Evolutionary conservation across 495 filamentous ascomycete genomes (phyloP), one percentile per base, ranked within the genome.

Genomic region (Penicillium coffeae): DNA sequence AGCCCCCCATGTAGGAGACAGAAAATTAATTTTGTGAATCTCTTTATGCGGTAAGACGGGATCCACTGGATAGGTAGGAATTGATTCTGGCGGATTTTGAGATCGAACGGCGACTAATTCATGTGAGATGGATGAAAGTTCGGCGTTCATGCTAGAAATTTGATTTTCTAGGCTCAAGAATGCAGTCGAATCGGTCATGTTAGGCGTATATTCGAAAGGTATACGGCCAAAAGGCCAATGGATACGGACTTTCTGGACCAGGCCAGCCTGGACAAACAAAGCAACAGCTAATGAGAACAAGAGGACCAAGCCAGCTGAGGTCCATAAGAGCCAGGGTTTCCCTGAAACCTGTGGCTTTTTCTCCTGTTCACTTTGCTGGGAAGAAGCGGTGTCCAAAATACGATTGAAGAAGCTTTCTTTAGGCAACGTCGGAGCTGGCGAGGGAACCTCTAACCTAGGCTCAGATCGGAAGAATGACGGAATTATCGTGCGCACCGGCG

Each of bases 61-160:
- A 4, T 49, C 45, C 8, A 34, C 13, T 14, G 52, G 40, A 16
- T 56, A 51, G 2, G 60, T 67, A 15, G 67, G 54, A 14, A 16
- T 38, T 3, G 63, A 46, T 7, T 44, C 42, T 13, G 30, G 53
- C 15, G 54, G 19, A 46, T 39, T 20, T 45, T 63, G 37, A 55
- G 60, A 55, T 18, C 58, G 54, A 21, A 71, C 43, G 16, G 54
- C 58, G 12, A 50, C 47, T 8, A 74, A 7, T 21, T 74, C 68
- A 9, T 43, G 54, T 14, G 72, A 69, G 9, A 75, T 32, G 2
- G 69, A 68, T 1, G 66, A 67, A 3, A 75, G 54, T 32, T 73
- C 60, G 1, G 45, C 37, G 27, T 62, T 59, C 16, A 74, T 60
- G 19, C 53, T 60, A 0, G 55, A 54, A 21, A 75, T 27, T 40